Base-by-base conservation (phyloP, 2,329 filamentous ascomycete species). In the Aspergillus flavus region DNA sequence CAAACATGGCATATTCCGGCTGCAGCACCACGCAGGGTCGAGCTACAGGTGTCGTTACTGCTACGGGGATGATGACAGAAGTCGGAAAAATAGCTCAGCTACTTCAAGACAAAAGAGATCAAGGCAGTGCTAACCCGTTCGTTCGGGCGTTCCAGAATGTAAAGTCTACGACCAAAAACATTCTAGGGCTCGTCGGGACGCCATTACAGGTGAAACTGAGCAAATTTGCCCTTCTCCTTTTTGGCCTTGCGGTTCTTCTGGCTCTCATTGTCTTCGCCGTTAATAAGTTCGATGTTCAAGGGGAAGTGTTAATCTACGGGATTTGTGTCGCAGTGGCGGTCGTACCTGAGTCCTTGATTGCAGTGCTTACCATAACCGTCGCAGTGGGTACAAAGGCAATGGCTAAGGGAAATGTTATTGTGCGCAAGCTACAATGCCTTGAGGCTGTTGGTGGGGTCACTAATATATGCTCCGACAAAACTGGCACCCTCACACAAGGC, bases 191-290 rank as follows among this genome's bases (percentile, higher is more conserved):
- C 50, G 75, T 81, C 28, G 93, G 93, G 57, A 96, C 93, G 1
- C 93, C 93, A 0, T 82, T 97, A 53, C 92, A 96, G 79, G 89
- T 90, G 68, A 94, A 92, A 73, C 84, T 97, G 58, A 92, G 91
- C 80, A 93, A 94, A 78, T 89, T 97, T 72, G 93, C 93, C 32
- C 88, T 95, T 50, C 75, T 92, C 4, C 86, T 96, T 2, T 96
- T 96, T 72, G 88, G 84, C 54, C 85, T 93, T 57, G 93, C 87
- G 6, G 82, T 89, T 48, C 69, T 89, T 11, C 80, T 87, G 53
- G 86, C 86, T 12, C 85, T 89, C 68, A 87, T 89, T 68, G 86
- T 89, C 26, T 85, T 88, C 66, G 86, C 83, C 2, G 85, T 85
- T 63, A 88, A 84, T 74, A 75, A 81, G 34, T 87, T 87, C 73